These are phyloP conservation scores for Pyropia yezoensis DNA, from an alignment of 23 red algal species.

Conservation along the genomic window DNA sequence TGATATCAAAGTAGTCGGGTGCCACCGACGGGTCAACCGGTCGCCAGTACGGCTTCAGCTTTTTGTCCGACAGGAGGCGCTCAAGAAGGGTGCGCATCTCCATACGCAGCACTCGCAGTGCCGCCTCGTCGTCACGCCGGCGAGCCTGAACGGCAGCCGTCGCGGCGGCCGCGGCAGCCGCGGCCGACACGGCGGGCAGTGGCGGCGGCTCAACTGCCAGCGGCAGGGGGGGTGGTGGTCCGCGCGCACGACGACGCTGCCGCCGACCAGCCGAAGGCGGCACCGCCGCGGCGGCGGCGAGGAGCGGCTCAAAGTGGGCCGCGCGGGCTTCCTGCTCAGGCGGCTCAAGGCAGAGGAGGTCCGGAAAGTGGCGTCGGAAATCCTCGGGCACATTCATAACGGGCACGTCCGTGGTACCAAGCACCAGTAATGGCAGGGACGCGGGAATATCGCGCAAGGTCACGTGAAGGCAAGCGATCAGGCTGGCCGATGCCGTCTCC, in stretches of 20 bases:
- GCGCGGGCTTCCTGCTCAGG: slow-evolving; percentile 27
- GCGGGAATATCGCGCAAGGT: slow-evolving; percentile 51
- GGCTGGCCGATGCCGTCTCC: slow-evolving; percentile 29
- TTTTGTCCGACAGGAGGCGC: slow-evolving; percentile 46
- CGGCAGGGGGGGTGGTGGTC: slow-evolving; percentile 10
- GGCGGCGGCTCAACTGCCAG: slow-evolving; percentile 57
- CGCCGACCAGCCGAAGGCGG: slow-evolving; percentile 1
- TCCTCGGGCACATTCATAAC: slow-evolving; percentile 35
- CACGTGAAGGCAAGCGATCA: slow-evolving; percentile 33
- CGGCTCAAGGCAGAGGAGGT: slow-evolving; percentile 21
- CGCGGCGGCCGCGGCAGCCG: background rate
- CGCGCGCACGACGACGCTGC: slow-evolving; percentile 2
- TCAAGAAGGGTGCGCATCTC: slow-evolving; percentile 78
- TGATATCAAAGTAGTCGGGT: slow-evolving; percentile 86
- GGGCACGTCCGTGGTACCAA: slow-evolving; percentile 49
- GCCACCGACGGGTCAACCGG: slow-evolving; percentile 61
- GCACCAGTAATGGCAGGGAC: slow-evolving; percentile 57
- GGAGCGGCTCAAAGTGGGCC: slow-evolving; percentile 49
- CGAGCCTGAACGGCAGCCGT: background rate
- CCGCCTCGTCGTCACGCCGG: slow-evolving; percentile 30
- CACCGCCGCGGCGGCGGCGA: slow-evolving; percentile 23
- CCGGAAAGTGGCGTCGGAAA: slow-evolving; percentile 26
- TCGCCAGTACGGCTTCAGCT: slow-evolving; percentile 72
- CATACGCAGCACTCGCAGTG: slow-evolving; percentile 66
- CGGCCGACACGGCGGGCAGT: slow-evolving; percentile 15